Evolutionary conservation across 352 stramenopile species (phyloP), one percentile per base, ranked within the genome.

Genomic region (Phytophthora tentaculata): DNA sequence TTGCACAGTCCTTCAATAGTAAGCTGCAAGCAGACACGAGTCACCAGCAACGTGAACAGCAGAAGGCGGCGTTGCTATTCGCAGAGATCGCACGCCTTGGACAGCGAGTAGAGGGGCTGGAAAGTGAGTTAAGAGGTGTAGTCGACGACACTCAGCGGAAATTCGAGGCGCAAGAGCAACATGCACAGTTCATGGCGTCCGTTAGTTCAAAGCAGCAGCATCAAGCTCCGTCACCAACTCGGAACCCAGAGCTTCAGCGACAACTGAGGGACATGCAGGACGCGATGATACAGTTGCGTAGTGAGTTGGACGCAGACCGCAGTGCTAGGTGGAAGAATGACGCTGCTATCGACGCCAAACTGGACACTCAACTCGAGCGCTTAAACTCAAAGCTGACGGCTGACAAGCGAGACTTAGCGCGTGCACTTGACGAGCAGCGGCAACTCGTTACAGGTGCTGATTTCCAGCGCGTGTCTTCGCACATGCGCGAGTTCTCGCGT

Each of bases 1-100:
- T 89, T 22, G 68, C 74, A 5, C 56, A 79, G 23, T 63, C 81
- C 5, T 86, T 94, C 60, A 86, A 84, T 44, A 61, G 32, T 55
- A 92, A 94, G 59, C 35, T 81, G 9, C 83, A 94, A 48, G 61
- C 76, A 22, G 86, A 94, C 47, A 61, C 58, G 23, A 59, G 64
- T 10, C 74, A 68, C 44, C 74, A 90, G 52, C 82, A 91, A 56
- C 81, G 76, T 7, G 82, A 92, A 51, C 82, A 92, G 23, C 80
- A 92, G 47, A 94, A 94, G 26, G 70, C 75, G 10, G 81, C 83
- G 8, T 66, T 92, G 17, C 60, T 94, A 5, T 92, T 94, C 56
- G 86, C 83, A 4, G 86, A 94, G 67, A 63, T 91, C 17, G 39
- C 79, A 17, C 70, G 83, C 12, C 48, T 91, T 17, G 80, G 80